A percentile compares a stretch with the other conserved stretches of the same genome.
Conservation (phyloP, 2,329 filamentous ascomycete species). For the Beauveria bassiana region DNA sequence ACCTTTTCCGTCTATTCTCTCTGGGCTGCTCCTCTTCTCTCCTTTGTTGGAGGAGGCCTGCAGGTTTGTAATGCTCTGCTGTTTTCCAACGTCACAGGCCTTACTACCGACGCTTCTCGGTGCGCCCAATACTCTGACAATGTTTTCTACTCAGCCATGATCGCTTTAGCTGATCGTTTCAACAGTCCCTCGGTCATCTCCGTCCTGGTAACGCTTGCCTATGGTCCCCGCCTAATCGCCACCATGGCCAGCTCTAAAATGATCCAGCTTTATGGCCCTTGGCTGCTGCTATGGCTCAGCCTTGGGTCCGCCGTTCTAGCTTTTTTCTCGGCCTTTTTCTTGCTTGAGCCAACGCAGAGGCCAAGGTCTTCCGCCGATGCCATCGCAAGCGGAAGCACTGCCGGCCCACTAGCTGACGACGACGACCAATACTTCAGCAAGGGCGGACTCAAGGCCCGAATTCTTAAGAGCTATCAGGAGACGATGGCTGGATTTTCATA, state of each 20-base stretch:
- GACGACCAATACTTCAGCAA: not conserved
- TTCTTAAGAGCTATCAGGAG: not conserved
- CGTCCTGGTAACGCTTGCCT: not conserved
- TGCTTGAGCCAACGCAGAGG: not conserved
- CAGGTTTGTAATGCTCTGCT: not conserved
- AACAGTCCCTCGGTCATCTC: not conserved
- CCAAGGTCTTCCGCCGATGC: not conserved
- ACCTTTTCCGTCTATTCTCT: not conserved
- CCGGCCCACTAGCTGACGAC: not conserved
- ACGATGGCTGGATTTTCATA: not conserved
- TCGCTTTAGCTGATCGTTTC: not conserved
- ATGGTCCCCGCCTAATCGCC: not conserved
- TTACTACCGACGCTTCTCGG: not conserved
- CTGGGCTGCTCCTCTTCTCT: not conserved
- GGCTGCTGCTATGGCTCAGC: not conserved
- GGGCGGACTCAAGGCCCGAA: not conserved
- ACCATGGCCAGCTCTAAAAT: not conserved
- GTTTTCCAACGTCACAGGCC: slow-evolving; percentile 3
- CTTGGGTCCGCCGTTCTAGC: not conserved
- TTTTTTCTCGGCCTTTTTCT: not conserved
- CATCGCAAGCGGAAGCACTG: not conserved
- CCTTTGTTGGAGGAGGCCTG: not conserved
- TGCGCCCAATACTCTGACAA: not conserved
- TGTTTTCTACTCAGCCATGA: not conserved
- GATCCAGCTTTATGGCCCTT: not conserved